These are phyloP conservation scores for Ustulina deusta DNA, from an alignment of 2,329 filamentous ascomycete species.

Conservation along the genomic window DNA sequence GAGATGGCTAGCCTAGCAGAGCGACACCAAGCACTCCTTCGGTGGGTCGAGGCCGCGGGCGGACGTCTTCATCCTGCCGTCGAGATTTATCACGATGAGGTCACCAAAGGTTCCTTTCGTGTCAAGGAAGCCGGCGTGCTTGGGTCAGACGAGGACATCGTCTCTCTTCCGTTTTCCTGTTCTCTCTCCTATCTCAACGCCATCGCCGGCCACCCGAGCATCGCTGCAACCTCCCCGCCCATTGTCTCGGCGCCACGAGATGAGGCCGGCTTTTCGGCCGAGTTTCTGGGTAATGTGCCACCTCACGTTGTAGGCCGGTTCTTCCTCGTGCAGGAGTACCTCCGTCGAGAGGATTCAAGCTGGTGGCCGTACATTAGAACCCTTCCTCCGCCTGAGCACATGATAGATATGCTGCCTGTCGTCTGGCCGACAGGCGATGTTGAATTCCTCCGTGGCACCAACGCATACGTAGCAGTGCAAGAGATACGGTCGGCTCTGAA, in stretches of 20 bases:
- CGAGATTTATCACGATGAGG: conserved; percentile 63
- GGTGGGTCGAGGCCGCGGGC: conserved; percentile 35
- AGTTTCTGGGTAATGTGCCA: conserved; percentile 63
- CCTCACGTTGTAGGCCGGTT: conserved; percentile 74
- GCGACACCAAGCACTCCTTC: conserved; percentile 34
- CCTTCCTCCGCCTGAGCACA: conserved; percentile 71
- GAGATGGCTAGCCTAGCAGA: conserved; percentile 36
- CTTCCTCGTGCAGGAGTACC: conserved; percentile 76
- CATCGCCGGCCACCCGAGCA: conserved; percentile 52
- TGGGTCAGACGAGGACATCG: conserved; percentile 58
- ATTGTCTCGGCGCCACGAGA: conserved; percentile 30
- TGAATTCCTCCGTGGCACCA: conserved; percentile 59
- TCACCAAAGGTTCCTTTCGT: conserved; percentile 67
- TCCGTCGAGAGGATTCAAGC: conserved; percentile 67
- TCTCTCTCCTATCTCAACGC: conserved; percentile 71
- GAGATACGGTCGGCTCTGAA: conserved; percentile 61
- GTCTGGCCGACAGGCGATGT: conserved; percentile 73
- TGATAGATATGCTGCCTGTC: conserved; percentile 67
- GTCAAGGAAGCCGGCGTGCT: conserved; percentile 55
- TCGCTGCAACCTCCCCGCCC: conserved; percentile 30
- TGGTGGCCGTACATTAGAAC: conserved; percentile 77
- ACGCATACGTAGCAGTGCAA: conserved; percentile 49
- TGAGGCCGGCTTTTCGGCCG: conserved; percentile 57
- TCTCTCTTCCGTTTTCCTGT: conserved; percentile 64
- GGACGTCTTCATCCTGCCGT: conserved; percentile 61